Conservation (phyloP, 768 basidiomycete genomes). For the Mycena galopus region DNA sequence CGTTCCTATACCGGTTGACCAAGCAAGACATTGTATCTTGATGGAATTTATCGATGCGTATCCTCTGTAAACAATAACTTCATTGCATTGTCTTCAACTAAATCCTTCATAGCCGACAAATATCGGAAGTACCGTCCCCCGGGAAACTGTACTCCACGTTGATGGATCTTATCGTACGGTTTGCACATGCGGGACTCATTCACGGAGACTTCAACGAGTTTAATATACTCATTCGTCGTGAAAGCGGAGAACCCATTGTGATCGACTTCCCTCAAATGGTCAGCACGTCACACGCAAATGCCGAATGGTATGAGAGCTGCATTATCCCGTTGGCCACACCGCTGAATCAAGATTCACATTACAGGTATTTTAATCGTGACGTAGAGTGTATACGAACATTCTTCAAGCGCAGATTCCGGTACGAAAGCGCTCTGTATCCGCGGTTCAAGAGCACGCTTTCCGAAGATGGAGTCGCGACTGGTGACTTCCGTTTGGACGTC, state of each 20-base stretch:
- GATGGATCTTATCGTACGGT: constrained; percentile 96
- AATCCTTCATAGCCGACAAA: constrained; percentile 76
- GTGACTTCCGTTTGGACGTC: constrained; percentile 86
- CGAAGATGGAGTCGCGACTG: constrained; percentile 56
- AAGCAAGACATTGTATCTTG: constrained; percentile 93
- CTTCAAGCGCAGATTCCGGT: constrained; percentile 91
- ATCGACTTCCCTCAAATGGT: constrained; percentile 99
- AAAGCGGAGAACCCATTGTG: constrained; percentile 81
- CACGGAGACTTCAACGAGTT: constrained; percentile 99
- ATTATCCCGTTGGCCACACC: constrained; percentile 23
- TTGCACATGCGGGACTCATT: constrained; percentile 94
- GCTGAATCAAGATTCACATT: constrained; percentile 22
- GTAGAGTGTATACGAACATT: constrained; percentile 96
- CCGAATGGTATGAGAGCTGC: constrained; percentile 81
- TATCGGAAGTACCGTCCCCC: constrained; percentile 85
- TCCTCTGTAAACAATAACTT: constrained; percentile 75
- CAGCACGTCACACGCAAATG: constrained; percentile 95
- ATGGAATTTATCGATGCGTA: constrained; percentile 98
- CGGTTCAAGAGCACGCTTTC: constrained; percentile 78
- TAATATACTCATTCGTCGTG: constrained; percentile 93
- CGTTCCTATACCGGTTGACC: constrained; percentile 93
- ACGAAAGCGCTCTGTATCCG: constrained; percentile 92
- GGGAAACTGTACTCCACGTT: constrained; percentile 91
- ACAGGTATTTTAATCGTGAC: constrained; percentile 98
- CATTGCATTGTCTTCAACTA: constrained; percentile 15